A percentile compares a stretch with the other conserved stretches of the same genome.
These are phyloP conservation scores for Sutorius eximius DNA, from an alignment of 1,284 basidiomycete genomes.

Conservation along the genomic window DNA sequence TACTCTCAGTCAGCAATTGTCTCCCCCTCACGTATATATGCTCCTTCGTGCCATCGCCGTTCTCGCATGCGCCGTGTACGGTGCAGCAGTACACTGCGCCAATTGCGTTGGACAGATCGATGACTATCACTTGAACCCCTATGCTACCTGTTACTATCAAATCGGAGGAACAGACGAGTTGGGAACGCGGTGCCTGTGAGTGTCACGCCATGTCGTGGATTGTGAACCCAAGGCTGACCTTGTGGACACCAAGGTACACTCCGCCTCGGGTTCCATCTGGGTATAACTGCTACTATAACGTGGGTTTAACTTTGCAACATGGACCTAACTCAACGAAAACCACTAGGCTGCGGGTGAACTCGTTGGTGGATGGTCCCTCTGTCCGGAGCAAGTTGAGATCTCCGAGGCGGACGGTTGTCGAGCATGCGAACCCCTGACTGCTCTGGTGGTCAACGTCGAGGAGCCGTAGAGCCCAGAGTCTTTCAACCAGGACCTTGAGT, in stretches of 20 bases:
- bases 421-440: background rate
- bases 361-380: background rate
- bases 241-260: background rate
- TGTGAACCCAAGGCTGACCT: background rate
- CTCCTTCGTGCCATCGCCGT: background rate
- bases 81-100: background rate
- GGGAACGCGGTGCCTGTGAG: background rate
- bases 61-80: conserved; percentile 2
- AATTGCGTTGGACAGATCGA: background rate
- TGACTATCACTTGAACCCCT: background rate
- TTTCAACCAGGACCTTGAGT: background rate
- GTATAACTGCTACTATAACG: background rate
- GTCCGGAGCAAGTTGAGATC: background rate
- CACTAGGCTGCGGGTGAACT: background rate
- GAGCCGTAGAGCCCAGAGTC: background rate
- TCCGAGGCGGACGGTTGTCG: background rate
- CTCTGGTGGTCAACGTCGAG: background rate
- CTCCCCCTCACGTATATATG: background rate
- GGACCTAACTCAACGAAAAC: background rate
- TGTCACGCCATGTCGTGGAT: background rate
- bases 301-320: background rate
- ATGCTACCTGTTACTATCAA: background rate
- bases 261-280: accelerated
- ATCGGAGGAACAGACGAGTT: background rate
- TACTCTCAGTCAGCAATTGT: background rate